Percentiles rank a stretch among this genome's conserved stretches.
Conservation (phyloP, 345 rosid species). For the Arabidopsis suecica region DNA sequence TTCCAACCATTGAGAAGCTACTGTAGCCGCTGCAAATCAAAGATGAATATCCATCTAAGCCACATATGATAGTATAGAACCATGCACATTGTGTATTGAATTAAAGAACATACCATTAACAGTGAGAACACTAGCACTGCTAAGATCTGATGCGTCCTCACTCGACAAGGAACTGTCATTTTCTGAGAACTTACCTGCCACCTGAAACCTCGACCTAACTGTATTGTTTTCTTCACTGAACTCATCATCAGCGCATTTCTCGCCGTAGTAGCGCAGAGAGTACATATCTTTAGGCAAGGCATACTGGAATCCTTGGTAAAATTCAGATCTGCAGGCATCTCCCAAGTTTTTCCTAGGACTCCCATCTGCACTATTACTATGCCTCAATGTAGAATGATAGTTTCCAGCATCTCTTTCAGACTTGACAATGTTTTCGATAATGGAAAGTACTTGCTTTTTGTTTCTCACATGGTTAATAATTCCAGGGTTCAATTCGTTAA, state of each 20-base stretch:
- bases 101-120: constrained; percentile 40
- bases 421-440: constrained; percentile 75
- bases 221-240: constrained; percentile 35
- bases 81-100: not conserved
- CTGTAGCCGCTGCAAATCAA: constrained; percentile 74
- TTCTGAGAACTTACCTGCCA: constrained; percentile 16
- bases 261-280: constrained; percentile 20
- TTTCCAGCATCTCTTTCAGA: constrained; percentile 51
- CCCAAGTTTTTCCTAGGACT: constrained; percentile 33
- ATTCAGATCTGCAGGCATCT: constrained; percentile 24
- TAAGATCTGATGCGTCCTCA: constrained; percentile 31
- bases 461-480: constrained; percentile 95
- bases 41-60: constrained; percentile 26
- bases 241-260: constrained; percentile 30
- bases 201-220: constrained; percentile 27
- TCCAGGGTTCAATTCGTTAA: constrained; percentile 88
- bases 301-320: constrained; percentile 30
- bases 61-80: not conserved
- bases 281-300: constrained; percentile 28
- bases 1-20: constrained; percentile 95
- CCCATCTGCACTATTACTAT: constrained; percentile 12
- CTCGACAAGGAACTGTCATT: constrained; percentile 36
- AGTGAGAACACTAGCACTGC: constrained; percentile 44
- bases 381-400: constrained; percentile 18
- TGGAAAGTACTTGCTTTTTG: constrained; percentile 91